Percentiles rank a stretch among this genome's conserved stretches.
These are phyloP conservation scores for Phytopythium boreale DNA, from an alignment of 352 stramenopile species.

Conservation along the genomic window DNA sequence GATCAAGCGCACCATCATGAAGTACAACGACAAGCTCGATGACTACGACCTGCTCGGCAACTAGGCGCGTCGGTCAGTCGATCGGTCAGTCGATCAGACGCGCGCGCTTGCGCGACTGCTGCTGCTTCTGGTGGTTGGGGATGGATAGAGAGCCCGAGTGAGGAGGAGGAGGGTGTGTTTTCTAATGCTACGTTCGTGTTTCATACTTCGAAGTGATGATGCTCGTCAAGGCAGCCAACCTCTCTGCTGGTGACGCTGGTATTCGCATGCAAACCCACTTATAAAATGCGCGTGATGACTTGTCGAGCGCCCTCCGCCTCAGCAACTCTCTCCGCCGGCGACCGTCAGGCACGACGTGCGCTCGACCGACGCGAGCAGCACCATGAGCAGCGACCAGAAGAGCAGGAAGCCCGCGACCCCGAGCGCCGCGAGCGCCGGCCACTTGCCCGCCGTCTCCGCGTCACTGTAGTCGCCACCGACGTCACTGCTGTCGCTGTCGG, in stretches of 20 bases:
- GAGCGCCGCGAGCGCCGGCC: slow-evolving; percentile 23
- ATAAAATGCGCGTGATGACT: neutral
- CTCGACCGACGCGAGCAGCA: slow-evolving; percentile 45
- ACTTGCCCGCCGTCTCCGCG: slow-evolving; percentile 12
- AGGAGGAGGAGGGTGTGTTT: neutral
- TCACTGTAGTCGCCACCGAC: neutral
- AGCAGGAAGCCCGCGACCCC: slow-evolving; percentile 34
- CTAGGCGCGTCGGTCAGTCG: slow-evolving; percentile 32
- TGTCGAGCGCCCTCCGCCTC: neutral
- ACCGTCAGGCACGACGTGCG: slow-evolving; percentile 60
- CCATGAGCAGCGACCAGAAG: slow-evolving; percentile 53
- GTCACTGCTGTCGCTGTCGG: neutral
- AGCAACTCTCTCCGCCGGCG: slow-evolving; percentile 63
- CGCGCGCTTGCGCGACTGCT: neutral
- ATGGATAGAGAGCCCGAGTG: neutral
- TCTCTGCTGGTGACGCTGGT: neutral
- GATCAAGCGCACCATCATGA: slow-evolving; percentile 97
- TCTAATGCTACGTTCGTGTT: slow-evolving; percentile 10
- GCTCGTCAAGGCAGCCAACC: neutral
- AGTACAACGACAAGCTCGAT: slow-evolving; percentile 99
- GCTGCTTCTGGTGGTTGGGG: neutral
- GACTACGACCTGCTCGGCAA: slow-evolving; percentile 99
- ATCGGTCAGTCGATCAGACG: neutral
- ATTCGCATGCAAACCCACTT: neutral
- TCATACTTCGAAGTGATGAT: neutral